Conservation (phyloP, 163 green algal species). For the Prototheca cutis region DNA sequence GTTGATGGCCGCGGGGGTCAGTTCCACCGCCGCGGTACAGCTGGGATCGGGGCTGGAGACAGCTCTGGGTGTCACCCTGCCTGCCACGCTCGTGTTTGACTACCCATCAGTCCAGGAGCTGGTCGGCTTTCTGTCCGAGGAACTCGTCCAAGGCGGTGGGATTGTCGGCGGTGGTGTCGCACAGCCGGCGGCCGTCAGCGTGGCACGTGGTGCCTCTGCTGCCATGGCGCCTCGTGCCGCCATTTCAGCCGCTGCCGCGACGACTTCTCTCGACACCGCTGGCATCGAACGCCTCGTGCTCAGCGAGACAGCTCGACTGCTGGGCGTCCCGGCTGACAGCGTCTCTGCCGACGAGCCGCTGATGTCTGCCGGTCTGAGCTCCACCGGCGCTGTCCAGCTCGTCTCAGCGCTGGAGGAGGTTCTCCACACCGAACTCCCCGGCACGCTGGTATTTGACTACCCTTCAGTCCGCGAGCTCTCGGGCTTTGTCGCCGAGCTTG, state of each 20-base stretch:
- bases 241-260: no score
- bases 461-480: slow-evolving; percentile 4
- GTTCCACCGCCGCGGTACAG: slow-evolving; percentile 39
- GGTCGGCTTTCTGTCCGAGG: slow-evolving; percentile 10
- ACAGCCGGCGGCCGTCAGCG: no score
- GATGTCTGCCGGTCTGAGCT: slow-evolving; percentile 40
- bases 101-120: slow-evolving; percentile 41
- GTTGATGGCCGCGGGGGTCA: slow-evolving; percentile 39
- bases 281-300: background rate
- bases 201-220: no score
- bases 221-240: no score
- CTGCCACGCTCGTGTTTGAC: slow-evolving; percentile 68
- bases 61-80: slow-evolving; percentile 41
- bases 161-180: background rate
- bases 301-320: background rate
- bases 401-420: slow-evolving; percentile 25
- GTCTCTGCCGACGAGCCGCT: slow-evolving; percentile 30
- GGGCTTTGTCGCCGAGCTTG: slow-evolving; percentile 8
- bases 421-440: slow-evolving; percentile 20
- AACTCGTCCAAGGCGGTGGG: background rate
- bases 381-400: slow-evolving; percentile 38
- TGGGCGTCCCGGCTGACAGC: background rate
- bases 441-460: slow-evolving; percentile 35
- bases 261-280: no score
- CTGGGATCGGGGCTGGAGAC: slow-evolving; percentile 31